Conservation (phyloP, 2,329 filamentous ascomycete genomes). For the Colletotrichum noveboracense region DNA sequence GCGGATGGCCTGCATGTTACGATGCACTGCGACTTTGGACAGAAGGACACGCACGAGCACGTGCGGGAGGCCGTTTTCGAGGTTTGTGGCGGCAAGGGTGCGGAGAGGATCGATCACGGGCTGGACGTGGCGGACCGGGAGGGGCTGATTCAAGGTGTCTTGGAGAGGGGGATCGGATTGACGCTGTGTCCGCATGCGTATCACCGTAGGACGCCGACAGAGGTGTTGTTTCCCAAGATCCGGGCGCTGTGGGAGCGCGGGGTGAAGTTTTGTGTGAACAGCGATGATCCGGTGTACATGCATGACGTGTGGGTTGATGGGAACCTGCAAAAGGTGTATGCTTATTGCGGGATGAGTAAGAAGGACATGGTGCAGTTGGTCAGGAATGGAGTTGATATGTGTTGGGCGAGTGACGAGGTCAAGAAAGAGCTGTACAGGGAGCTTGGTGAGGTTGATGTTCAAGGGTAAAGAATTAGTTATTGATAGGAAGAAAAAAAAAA, state of each 20-base stretch:
- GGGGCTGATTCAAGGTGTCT: constrained; percentile 64
- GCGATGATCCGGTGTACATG: constrained; percentile 74
- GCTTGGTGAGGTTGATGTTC: constrained; percentile 23
- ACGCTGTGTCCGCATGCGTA: constrained; percentile 70
- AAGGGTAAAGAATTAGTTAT: not conserved
- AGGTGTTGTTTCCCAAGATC: constrained; percentile 52
- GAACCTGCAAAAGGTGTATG: constrained; percentile 48
- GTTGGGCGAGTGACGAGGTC: constrained; percentile 46
- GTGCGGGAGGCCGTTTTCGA: constrained; percentile 39
- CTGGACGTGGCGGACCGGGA: constrained; percentile 68
- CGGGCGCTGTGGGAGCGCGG: constrained; percentile 66
- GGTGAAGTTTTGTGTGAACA: constrained; percentile 75
- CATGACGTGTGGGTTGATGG: constrained; percentile 54
- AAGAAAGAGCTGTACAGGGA: constrained; percentile 35
- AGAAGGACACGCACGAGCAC: constrained; percentile 51
- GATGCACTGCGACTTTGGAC: constrained; percentile 56
- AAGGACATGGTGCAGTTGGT: constrained; percentile 46
- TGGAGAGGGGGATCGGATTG: constrained; percentile 61
- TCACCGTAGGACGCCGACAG: constrained; percentile 44
- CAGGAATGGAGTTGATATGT: constrained; percentile 48
- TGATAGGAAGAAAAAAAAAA: too few relatives aligned
- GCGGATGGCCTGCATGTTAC: constrained; percentile 49
- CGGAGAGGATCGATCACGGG: constrained; percentile 77
- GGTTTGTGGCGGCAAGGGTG: constrained; percentile 40
- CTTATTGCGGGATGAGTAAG: constrained; percentile 43